These are phyloP conservation scores for Kwoniella sp. DNA, from an alignment of 768 basidiomycete genomes.

Conservation along the genomic window DNA sequence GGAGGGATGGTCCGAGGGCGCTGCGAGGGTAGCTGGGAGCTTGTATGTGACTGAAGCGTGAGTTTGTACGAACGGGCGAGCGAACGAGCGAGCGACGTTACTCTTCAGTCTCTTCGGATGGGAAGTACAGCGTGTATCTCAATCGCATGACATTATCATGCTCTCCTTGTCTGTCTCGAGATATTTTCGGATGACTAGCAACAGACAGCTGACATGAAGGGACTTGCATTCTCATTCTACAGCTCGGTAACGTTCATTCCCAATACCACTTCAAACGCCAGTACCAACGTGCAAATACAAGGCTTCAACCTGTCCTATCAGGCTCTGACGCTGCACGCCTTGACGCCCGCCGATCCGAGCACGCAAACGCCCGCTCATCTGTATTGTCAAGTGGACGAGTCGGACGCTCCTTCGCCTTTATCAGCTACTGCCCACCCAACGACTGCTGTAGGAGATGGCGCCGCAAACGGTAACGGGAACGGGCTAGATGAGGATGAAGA, in stretches of 20 bases:
- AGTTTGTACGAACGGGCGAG: slow-evolving; percentile 20
- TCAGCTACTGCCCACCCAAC: background rate
- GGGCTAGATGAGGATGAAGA: slow-evolving; percentile 12
- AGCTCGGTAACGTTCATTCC: slow-evolving; percentile 79
- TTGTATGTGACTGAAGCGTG: slow-evolving; percentile 87
- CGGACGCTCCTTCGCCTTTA: slow-evolving; percentile 40
- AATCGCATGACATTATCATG: too few relatives aligned
- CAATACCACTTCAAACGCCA: slow-evolving; percentile 56
- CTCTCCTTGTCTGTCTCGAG: background rate
- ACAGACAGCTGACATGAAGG: too few relatives aligned
- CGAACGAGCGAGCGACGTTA: too few relatives aligned
- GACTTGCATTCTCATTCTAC: background rate
- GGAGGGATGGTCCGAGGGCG: slow-evolving; percentile 59
- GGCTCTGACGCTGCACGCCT: slow-evolving; percentile 87
- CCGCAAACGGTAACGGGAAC: slow-evolving; percentile 2
- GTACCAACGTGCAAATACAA: slow-evolving; percentile 31
- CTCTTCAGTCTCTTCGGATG: too few relatives aligned
- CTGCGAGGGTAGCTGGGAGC: slow-evolving; percentile 64
- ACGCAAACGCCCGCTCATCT: slow-evolving; percentile 56
- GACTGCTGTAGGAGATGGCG: slow-evolving; percentile 11
- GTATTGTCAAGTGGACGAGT: slow-evolving; percentile 92
- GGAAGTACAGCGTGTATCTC: too few relatives aligned
- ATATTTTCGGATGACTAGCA: background rate
- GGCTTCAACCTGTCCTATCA: slow-evolving; percentile 88
- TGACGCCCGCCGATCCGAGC: slow-evolving; percentile 67